These are phyloP conservation scores for Aspergillus ustus DNA, from an alignment of 2,329 filamentous ascomycete genomes.

Conservation along the genomic window DNA sequence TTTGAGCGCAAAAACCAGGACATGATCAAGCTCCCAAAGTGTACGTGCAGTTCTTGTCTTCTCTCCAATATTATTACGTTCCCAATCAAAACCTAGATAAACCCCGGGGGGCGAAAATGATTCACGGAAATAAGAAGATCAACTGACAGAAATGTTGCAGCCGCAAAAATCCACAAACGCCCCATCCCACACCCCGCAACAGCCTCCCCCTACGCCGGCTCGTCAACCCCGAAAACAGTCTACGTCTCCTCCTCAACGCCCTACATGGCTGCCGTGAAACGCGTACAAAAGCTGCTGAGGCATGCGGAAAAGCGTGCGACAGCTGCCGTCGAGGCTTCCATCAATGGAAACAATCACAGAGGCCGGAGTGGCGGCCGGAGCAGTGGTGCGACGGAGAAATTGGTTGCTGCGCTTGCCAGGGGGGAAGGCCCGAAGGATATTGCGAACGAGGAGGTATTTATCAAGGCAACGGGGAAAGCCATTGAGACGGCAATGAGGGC, in stretches of 20 bases:
- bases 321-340: conserved; percentile 43
- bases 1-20: conserved; percentile 46
- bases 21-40: conserved; percentile 42
- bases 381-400: conserved; percentile 24
- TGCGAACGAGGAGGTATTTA: conserved; percentile 54
- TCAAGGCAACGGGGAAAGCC: conserved; percentile 65
- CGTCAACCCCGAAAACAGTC: conserved; percentile 57
- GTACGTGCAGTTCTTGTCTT: conserved; percentile 26
- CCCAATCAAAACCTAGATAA: too few species aligned
- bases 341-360: not conserved
- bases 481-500: conserved; percentile 62
- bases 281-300: conserved; percentile 59
- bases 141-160: conserved; percentile 29
- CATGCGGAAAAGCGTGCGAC: conserved; percentile 58
- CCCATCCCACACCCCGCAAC: conserved; percentile 63
- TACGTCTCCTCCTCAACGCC: conserved; percentile 61
- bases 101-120: not conserved
- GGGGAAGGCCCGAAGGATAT: conserved; percentile 37
- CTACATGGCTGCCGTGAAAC: conserved; percentile 64
- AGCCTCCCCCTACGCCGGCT: conserved; percentile 57
- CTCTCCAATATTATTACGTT: not conserved
- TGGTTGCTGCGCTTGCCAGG: conserved; percentile 35
- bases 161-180: conserved; percentile 57
- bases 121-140: not conserved
- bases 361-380: conserved; percentile 33